Evolutionary conservation across 257 asterid species (phyloP), one percentile per base, ranked within the genome.

Genomic region (Scutellaria galericulata): DNA sequence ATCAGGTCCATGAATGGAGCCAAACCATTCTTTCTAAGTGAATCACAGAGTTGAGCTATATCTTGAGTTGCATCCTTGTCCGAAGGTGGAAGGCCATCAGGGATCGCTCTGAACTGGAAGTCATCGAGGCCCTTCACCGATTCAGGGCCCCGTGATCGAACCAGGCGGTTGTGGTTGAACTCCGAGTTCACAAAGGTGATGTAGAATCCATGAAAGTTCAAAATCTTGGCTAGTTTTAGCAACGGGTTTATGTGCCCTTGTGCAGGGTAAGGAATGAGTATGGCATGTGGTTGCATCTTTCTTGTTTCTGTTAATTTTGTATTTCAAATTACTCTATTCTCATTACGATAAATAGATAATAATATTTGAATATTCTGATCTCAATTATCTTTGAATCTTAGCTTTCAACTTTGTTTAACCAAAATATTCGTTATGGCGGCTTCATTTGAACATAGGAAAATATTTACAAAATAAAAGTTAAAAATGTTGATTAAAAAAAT

Each of bases 31-130:
- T 24, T 59, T 3, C 46, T 31, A 0, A 67, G 3, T 1, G 65
- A 67, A 2, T 67, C 54, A 44, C 79, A 75, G 7, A 75, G 72
- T 13, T 59, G 50, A 5, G 76, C 2, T 24, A 76, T 70, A 22
- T 63, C 73, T 45, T 76, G 80, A 2, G 73, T 76, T 1, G 75
- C 71, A 15, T 72, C 82, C 61, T 72, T 67, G 66, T 72, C 78
- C 13, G 78, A 72, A 31, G 78, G 75, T 7, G 82, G 78, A 7
- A 78, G 78, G 7, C 82, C 82, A 6, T 72, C 78, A n/a, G 82
- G 78, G 41, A 78, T 72, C 9, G 83, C 44, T 2, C 22, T 5
- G 70, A 74, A 79, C 54, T 39, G 74, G 70, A 79, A 78, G 2
- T 39, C 70, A 0, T 12, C 6, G 5, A 71, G 59, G 37, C 80